Base-by-base conservation (phyloP, 768 basidiomycete species). In the Termitomyces sp. region DNA sequence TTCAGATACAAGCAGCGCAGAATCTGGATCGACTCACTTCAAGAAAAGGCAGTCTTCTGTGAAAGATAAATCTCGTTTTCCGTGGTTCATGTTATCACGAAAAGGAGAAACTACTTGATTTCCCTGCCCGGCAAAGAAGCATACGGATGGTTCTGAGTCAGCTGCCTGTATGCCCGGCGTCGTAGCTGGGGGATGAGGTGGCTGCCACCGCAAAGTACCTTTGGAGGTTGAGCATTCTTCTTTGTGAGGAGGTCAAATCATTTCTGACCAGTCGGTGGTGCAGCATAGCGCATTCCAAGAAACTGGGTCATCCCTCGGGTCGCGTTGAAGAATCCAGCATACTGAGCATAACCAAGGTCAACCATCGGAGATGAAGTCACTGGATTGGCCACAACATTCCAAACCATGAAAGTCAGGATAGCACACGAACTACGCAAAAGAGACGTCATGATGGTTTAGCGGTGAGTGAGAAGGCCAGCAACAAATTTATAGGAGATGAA, bases 251-350 rank as follows among this genome's bases (percentile, higher is more conserved):
- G 8, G 24, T 37, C 24, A 19, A 3, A 11, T 0, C 30, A 11
- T n/a, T n/a, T 35, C 46, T 30, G 17, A 76, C 78, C 79, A 21
- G 71, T 57, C 9, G 80, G 79, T n/a, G 78, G 68, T 19, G 77
- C 77, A 3, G 81, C 80, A 63, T 76, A 82, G 10, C 80, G 71
- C 44, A 80, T 70, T 1, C 74, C 74, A 11, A 77, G 65, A 60
- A 75, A 79, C 30, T 70, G 64, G 1, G 71, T 70, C 52, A 71
- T 69, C n/a, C 61, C 60, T 12, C 68, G 69, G 0, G 66, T 67
- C 1, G 64, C 49, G 49, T 76, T 68, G 30, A 73, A 64, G 0
- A 64, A 47, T 0, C 78, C 78, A 61, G 71, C 68, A 57, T 78
- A 80, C 48, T 66, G 65, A 0, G 78, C 73, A 60, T 78, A 77